Evolutionary conservation across 495 filamentous ascomycete species (phyloP), one percentile per base, ranked within the genome.

Genomic region (Filosporella fistucella): DNA sequence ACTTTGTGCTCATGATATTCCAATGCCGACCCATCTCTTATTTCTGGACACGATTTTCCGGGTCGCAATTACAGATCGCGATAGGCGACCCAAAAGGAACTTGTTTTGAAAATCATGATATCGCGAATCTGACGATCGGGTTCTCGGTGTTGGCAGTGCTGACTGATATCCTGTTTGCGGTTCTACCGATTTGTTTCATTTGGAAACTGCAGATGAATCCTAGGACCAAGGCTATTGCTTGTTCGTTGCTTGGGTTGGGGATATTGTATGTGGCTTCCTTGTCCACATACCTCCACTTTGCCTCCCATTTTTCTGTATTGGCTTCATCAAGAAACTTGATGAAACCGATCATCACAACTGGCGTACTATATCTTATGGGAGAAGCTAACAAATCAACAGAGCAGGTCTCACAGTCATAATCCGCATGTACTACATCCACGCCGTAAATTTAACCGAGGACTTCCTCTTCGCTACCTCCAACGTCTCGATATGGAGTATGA

Each of bases 151-250:
- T 69, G 8, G 59, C 56, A 41, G 64, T 63, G 11, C 14, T 61
- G 21, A 58, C 58, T 22, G 67, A 74, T 41, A 63, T 65, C 42
- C 51, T 57, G 1, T 59, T 74, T 18, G 68, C 64, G 2, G 33
- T 69, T 0, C 59, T 74, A 4, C 70, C 70, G 4, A 58, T 70
- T 10, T 59, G 59, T 33, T 61, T 71, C 23, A 45, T 74, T 2
- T 69, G 67, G 67, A 43, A 64, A 46, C 56, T 69, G 26, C 54
- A 64, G 22, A 64, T 71, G 35, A 63, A 60, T 42, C 47, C 36
- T 20, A 46, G 53, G 16, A 59, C 58, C 1, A 69, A 67, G 47
- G 30, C 54, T 2, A 48, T 57, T 11, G 53, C 68, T n/a, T 59
- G 55, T 13, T 32, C 35, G 8, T 49, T 69, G 11, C 58, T 69